phyloP scores from a whole-genome alignment of 2,329 filamentous ascomycete species.

The Fusarium pilosicola region DNA sequence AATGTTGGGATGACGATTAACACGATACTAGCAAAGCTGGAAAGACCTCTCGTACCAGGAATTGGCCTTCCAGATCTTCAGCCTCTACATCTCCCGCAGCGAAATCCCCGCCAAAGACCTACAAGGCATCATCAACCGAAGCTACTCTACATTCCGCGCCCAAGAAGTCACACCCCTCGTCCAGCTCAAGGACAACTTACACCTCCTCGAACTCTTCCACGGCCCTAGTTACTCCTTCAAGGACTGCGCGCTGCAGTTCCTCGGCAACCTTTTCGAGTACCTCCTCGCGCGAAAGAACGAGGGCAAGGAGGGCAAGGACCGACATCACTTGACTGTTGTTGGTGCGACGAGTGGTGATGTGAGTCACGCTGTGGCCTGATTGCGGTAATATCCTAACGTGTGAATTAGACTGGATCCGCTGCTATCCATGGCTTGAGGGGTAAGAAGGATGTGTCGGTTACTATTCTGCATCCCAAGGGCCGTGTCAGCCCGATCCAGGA shows the following conservation, averaged over 20 bases:
- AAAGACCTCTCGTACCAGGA: constrained; percentile 81
- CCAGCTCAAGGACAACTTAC: constrained; percentile 70
- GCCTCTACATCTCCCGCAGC: constrained; percentile 79
- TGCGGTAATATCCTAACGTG: neutral
- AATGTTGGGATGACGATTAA: neutral
- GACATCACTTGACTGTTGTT: constrained; percentile 86
- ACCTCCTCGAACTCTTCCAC: constrained; percentile 90
- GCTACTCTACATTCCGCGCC: constrained; percentile 87
- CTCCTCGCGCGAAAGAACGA: constrained; percentile 81
- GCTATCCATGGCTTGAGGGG: constrained; percentile 95
- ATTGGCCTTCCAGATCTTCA: constrained; percentile 85
- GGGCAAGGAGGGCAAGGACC: constrained; percentile 62
- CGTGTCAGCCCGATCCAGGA: constrained; percentile 93
- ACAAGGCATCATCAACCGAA: constrained; percentile 79
- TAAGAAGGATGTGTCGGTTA: constrained; percentile 96
- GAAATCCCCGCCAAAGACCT: constrained; percentile 69
- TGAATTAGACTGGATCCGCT: constrained; percentile 77
- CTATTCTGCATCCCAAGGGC: constrained; percentile 93
- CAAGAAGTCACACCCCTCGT: constrained; percentile 76
- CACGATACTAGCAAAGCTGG: constrained; percentile 68
- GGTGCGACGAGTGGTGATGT: constrained; percentile 84
- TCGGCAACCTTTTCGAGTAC: constrained; percentile 96
- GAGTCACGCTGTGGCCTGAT: constrained; percentile 1
- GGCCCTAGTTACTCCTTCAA: constrained; percentile 97
- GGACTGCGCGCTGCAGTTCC: constrained; percentile 85